Percentiles rank a stretch among this genome's conserved stretches.
phyloP scores from a whole-genome alignment of 257 asterid genomes.

The Solanum pinnatisectum region DNA sequence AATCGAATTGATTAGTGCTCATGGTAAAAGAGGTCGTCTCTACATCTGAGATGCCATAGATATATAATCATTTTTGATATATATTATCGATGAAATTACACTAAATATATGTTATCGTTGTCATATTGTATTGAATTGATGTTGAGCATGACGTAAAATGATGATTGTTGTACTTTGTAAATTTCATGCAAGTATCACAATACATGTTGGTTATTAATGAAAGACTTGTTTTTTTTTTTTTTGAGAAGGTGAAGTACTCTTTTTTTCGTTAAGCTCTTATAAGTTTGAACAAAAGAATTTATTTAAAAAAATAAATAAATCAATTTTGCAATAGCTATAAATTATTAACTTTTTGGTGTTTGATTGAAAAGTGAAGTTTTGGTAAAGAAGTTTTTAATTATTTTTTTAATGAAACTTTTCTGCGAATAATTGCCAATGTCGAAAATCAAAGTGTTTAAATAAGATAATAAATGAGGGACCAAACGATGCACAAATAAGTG shows the following conservation, averaged over 20 bases:
- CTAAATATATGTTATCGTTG: neutral
- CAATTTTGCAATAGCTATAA: neutral
- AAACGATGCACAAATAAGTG: neutral
- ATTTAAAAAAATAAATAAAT: no score
- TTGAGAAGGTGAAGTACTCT: neutral
- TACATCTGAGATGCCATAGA: neutral
- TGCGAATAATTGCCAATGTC: no score
- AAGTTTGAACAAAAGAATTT: neutral
- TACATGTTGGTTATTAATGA: neutral
- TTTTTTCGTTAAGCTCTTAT: neutral
- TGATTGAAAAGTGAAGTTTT: neutral
- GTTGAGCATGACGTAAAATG: neutral
- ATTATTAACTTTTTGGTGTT: neutral
- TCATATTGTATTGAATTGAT: neutral
- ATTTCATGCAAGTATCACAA: neutral
- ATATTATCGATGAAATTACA: neutral
- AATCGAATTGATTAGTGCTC: constrained; percentile 23
- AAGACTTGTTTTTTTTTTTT: neutral
- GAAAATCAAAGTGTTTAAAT: neutral
- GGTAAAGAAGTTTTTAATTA: neutral
- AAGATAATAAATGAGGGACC: neutral
- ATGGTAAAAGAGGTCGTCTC: neutral
- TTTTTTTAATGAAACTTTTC: neutral
- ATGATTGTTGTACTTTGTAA: neutral
- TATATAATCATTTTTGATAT: neutral